Percentiles rank a stretch among this genome's conserved stretches.
These are phyloP conservation scores for Thymus mandschuricus DNA, from an alignment of 257 asterid genomes.

Conservation along the genomic window DNA sequence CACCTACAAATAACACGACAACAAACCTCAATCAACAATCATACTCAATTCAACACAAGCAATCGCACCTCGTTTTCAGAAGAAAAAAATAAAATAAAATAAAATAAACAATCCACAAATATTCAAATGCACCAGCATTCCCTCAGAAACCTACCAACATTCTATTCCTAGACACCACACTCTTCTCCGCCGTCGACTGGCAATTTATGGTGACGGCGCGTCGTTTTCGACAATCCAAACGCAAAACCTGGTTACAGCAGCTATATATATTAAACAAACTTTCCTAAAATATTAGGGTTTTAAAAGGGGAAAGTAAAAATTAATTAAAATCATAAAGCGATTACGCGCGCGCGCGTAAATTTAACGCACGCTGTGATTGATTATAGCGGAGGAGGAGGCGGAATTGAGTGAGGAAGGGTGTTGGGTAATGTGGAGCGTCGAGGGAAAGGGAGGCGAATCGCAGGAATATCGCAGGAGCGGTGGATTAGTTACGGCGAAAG, in stretches of 20 bases:
- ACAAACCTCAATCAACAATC: constrained; percentile 20
- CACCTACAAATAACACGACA: constrained; percentile 48
- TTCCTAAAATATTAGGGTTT: constrained; percentile 7
- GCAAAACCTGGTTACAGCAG: constrained; percentile 37
- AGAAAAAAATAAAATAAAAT: neutral
- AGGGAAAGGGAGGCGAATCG: constrained; percentile 35
- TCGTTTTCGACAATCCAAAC: constrained; percentile 33
- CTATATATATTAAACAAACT: constrained; percentile 10
- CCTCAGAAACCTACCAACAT: constrained; percentile 69
- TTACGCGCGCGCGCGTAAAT: neutral
- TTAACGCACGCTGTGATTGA: constrained; percentile 37
- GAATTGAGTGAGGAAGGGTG: constrained; percentile 48
- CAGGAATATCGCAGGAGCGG: constrained; percentile 33
- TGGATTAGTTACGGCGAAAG: constrained; percentile 30
- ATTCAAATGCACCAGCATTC: constrained; percentile 3
- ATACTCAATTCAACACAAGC: neutral
- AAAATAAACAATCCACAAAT: neutral
- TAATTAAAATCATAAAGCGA: neutral
- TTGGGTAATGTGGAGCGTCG: constrained; percentile 36
- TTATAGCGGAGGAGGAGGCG: constrained; percentile 24
- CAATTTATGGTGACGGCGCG: constrained; percentile 50
- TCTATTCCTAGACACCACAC: constrained; percentile 57
- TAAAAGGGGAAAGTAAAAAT: neutral
- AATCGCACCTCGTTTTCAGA: neutral
- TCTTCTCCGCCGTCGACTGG: constrained; percentile 53